Conservation (phyloP, 1,284 basidiomycete species). For the Chalciporus piperatoides region DNA sequence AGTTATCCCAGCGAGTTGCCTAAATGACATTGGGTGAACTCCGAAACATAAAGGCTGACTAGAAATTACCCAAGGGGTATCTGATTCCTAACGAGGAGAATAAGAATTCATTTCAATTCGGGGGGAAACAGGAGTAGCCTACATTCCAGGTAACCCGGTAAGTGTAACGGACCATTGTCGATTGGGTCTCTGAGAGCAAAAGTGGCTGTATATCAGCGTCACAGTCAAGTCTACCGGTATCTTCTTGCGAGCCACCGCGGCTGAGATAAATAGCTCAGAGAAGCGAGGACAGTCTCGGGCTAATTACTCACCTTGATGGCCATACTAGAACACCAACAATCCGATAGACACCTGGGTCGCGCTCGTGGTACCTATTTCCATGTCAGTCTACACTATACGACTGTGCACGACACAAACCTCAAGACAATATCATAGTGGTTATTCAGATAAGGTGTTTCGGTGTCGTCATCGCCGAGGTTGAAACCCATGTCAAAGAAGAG, state of each 20-base stretch:
- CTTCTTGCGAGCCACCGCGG: conserved; percentile 55
- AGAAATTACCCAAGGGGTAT: conserved; percentile 71
- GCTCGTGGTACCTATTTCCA: conserved; percentile 71
- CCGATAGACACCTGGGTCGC: conserved; percentile 65
- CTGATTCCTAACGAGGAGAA: conserved; percentile 58
- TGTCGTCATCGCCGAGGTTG: conserved; percentile 68
- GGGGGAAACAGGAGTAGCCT: conserved; percentile 28
- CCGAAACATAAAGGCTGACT: neutral
- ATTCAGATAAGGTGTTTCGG: conserved; percentile 69
- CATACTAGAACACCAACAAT: conserved; percentile 92
- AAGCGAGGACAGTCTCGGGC: neutral
- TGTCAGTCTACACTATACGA: neutral
- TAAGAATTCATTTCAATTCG: conserved; percentile 1
- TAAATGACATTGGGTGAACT: conserved; percentile 30
- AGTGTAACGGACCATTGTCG: conserved; percentile 81
- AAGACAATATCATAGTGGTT: conserved; percentile 90
- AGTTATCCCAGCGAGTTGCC: conserved; percentile 96
- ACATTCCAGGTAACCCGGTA: conserved; percentile 89
- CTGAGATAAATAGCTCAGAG: conserved; percentile 34
- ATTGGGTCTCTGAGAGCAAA: conserved; percentile 56
- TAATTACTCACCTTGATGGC: conserved; percentile 63
- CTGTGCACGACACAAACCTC: conserved; percentile 42
- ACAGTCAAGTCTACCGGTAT: conserved; percentile 40
- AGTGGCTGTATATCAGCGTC: conserved; percentile 42
- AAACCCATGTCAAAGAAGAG: conserved; percentile 89